Conservation (phyloP, 441 rosid species). For the Geranium incanum region DNA sequence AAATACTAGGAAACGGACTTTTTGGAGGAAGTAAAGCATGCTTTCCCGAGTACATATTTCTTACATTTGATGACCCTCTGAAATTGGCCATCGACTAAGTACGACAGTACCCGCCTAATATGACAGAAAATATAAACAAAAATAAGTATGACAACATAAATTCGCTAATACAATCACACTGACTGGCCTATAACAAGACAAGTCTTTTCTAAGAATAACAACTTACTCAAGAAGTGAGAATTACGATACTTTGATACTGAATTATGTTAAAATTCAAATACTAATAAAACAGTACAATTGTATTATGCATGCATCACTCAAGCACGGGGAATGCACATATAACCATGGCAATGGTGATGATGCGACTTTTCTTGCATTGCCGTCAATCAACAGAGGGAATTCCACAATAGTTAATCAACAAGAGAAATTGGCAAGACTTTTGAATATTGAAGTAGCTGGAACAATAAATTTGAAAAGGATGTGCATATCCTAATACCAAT, state of each 20-base stretch:
- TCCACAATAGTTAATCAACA: not conserved
- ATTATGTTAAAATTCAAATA: too few species aligned
- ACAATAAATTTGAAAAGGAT: not conserved
- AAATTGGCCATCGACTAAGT: conserved; percentile 59
- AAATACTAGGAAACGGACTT: conserved; percentile 16
- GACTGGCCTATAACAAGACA: not conserved
- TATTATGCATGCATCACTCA: not conserved
- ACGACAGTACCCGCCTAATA: conserved; percentile 25
- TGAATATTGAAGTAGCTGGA: not conserved
- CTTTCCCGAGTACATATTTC: conserved; percentile 67
- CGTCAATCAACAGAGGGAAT: not conserved
- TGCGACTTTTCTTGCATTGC: not conserved
- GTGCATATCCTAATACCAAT: not conserved
- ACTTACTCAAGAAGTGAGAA: not conserved
- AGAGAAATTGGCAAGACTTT: not conserved
- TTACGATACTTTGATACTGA: not conserved
- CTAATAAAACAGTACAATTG: not conserved
- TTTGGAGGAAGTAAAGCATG: conserved; percentile 39
- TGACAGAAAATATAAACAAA: not conserved
- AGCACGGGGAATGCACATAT: not conserved
- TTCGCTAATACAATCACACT: not conserved
- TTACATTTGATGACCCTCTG: conserved; percentile 63
- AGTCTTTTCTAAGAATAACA: not conserved
- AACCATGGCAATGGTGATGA: not conserved
- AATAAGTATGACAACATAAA: not conserved